Conservation (phyloP, 2,329 filamentous ascomycete genomes). For the Verticillium isaacii region DNA sequence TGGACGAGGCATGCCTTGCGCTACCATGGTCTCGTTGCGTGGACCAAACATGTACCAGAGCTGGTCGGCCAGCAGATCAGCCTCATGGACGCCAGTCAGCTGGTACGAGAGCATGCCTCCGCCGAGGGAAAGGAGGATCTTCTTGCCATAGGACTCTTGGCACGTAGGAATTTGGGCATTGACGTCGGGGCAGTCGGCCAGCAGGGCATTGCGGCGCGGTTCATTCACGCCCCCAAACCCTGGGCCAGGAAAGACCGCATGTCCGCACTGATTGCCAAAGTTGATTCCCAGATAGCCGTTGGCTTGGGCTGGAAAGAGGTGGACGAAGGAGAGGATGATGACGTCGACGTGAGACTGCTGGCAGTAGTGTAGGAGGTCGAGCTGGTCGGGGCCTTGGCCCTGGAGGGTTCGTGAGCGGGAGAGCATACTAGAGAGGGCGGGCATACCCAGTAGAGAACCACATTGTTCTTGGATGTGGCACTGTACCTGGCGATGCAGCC, state of each 20-base stretch:
- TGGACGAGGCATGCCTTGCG: slow-evolving; percentile 15
- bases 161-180: slow-evolving; percentile 32
- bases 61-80: slow-evolving; percentile 27
- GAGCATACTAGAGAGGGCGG: neutral
- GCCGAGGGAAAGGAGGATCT: slow-evolving; percentile 34
- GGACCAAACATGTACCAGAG: slow-evolving; percentile 37
- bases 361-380: slow-evolving; percentile 30
- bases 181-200: slow-evolving; percentile 26
- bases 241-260: slow-evolving; percentile 22
- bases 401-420: slow-evolving; percentile 11
- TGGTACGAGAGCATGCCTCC: slow-evolving; percentile 29
- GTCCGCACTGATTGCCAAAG: slow-evolving; percentile 35
- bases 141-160: slow-evolving; percentile 30
- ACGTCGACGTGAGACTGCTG: slow-evolving; percentile 32
- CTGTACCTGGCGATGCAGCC: slow-evolving; percentile 17
- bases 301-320: slow-evolving; percentile 34
- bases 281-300: slow-evolving; percentile 35
- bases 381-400: slow-evolving; percentile 34
- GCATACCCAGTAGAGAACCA: slow-evolving; percentile 37
- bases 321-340: slow-evolving; percentile 36
- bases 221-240: slow-evolving; percentile 25
- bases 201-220: slow-evolving; percentile 24
- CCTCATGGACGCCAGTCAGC: slow-evolving; percentile 28
- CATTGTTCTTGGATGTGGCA: slow-evolving; percentile 28
- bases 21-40: slow-evolving; percentile 22